Evolutionary conservation across 2,329 filamentous ascomycete genomes (phyloP), one percentile per base, ranked within the genome.

Genomic region (Pseudogymnoascus sp.): DNA sequence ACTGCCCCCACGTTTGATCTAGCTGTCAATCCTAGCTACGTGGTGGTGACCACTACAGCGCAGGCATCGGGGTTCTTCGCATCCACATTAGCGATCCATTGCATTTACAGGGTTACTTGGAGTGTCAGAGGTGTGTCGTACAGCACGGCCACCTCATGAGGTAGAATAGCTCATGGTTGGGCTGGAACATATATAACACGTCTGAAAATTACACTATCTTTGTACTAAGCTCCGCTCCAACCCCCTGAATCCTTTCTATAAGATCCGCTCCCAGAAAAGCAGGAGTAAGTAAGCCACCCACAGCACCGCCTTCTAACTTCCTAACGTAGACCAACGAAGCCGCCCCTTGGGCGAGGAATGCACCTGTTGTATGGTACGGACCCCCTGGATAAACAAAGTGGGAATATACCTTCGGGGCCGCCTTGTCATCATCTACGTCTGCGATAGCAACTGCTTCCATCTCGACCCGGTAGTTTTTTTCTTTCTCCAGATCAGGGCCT

Each of bases 241-340:
- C 81, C 35, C 80, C 78, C 37, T 83, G 76, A 40, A 90, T 69
- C 12, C 87, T 79, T 69, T 91, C 83, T 64, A 91, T 77, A 69
- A 84, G 88, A 11, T 79, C 76, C 67, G 87, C 84, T 1, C 89
- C 89, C 1, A 93, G 76, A 62, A 83, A 88, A 0, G 89, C 87
- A 1, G 89, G 86, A 1, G 90, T 93, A 65, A 89, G 83, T 18
- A 91, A 76, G 2, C 89, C 89, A 16, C 89, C 89, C 1, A 79
- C 79, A 11, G 90, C 45, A 23, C n/a, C 25, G 4, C 45, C 45
- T 8, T 52, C 45, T 14, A 52, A 16, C 12, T 63, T 63, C 21
- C 66, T 64, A 8, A 21, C 37, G 37, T 67, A 69, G 14, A 70
- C 55, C 16, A 70, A 62, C 14, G 63, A 68, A 16, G 67, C 66